Evolutionary conservation across 2,329 filamentous ascomycete genomes (phyloP), one percentile per base, ranked within the genome.

Genomic region (Pochonia chlamydosporia): DNA sequence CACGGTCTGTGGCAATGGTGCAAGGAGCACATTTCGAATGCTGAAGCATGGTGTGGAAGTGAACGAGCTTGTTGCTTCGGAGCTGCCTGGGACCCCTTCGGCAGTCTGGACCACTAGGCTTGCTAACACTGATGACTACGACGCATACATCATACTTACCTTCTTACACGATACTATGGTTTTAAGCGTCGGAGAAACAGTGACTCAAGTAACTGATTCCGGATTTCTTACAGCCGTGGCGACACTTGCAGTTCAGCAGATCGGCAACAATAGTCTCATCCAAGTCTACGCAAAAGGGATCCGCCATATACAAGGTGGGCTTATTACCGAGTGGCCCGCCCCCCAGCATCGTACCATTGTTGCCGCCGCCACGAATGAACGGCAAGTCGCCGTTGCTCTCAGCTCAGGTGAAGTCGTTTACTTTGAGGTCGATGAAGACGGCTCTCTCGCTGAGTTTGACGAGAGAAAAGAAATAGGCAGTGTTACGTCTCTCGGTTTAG

Each of bases 281-380:
- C 93, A 99, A 63, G 88, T 99, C 5, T 90, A 99, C 59, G 90
- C 92, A n/a, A 91, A 91, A 61, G 93, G 93, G 47, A 96, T 99
- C 51, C 82, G 91, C 41, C 91, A 96, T 59, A 92, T 99, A 49
- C 81, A 86, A 39, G 71, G 76, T 49, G 87, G 86, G 13, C 80
- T 84, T 20, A 80, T 96, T 18, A 95, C 95, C 55, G 91, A 97
- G 62, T 99, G 93, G 93, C 82, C 87, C 11, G 86, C 88, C 5
- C 95, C 95, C 0, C 86, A 95, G 56, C 92, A 99, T 72, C 82
- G 93, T 18, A 95, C 92, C 0, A 97, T 99, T 54, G 90, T 97
- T 40, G 89, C 92, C 7, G 95, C 92, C 28, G 85, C 92, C 1
- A 93, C 92, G 14, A 99, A 99, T 60, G 84, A 92, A 57, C 82